Conservation (phyloP, 805 yeast genomes). For the Starmerella tilneyi region DNA sequence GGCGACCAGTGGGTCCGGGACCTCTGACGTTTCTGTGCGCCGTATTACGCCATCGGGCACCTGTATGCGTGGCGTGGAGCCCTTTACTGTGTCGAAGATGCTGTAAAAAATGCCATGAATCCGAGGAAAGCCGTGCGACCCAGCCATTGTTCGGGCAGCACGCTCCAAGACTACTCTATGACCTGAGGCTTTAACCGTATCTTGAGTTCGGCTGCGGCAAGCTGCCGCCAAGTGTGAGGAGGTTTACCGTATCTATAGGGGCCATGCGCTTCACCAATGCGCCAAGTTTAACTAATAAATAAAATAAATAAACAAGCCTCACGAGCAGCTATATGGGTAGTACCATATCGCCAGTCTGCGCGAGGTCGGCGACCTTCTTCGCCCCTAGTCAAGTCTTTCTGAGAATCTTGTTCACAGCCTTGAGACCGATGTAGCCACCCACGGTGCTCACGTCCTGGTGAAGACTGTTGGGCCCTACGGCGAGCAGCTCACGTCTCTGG, state of each 20-base stretch:
- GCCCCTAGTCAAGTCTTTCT: slow-evolving; percentile 17
- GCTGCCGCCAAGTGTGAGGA: too few species aligned
- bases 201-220: not conserved
- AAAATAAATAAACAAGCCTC: not conserved
- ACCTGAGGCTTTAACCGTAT: not conserved
- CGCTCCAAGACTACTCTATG: not conserved
- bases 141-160: slow-evolving; percentile 13
- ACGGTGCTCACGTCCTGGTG: slow-evolving; percentile 24
- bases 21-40: slow-evolving; percentile 22
- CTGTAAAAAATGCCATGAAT: slow-evolving; percentile 81
- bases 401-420: slow-evolving; percentile 19
- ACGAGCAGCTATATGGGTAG: slow-evolving; percentile 1
- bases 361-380: not conserved
- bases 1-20: slow-evolving; percentile 41
- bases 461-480: slow-evolving; percentile 20
- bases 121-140: slow-evolving; percentile 49
- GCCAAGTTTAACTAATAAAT: not conserved
- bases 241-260: not conserved
- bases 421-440: slow-evolving; percentile 25
- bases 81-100: slow-evolving; percentile 90
- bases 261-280: not conserved
- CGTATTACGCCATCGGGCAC: slow-evolving; percentile 64
- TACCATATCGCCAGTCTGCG: not conserved
- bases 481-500: slow-evolving; percentile 17
- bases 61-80: slow-evolving; percentile 82